Evolutionary conservation across 768 basidiomycete genomes (phyloP), one percentile per base, ranked within the genome.

Genomic region (Cyclocybe cylindracea): DNA sequence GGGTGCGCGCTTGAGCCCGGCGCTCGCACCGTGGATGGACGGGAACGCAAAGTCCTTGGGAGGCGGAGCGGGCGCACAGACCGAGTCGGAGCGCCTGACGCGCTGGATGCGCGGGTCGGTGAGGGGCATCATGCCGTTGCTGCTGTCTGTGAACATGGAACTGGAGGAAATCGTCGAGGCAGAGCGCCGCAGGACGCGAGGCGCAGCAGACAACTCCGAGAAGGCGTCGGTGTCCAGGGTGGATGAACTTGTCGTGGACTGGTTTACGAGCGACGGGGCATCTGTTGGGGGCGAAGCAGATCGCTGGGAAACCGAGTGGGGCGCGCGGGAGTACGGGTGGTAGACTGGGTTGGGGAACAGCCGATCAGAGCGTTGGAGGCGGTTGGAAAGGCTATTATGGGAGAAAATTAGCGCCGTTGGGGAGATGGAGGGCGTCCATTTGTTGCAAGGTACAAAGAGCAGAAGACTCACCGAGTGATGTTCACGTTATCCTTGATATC

Each of bases 161-260:
- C 75, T 66, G 24, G 82, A 69, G 37, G 76, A 74, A 46, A 75
- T 54, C 56, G 80, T 77, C 9, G 78, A 77, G 34, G 68, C 70
- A 45, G 73, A 79, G 60, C 71, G 81, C 62, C 69, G 81, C 51
- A 70, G 67, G 56, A 63, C 51, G 16, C 70, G 68, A 11, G 76
- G 72, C 2, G 58, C 31, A 71, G 70, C 54, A 71, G 70, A 71
- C 18, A 73, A 74, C 29, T 24, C 24, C 24, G 69, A 58, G 34
- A 72, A 74, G 7, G 69, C 70, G 56, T 76, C 67, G 16, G 80
- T 79, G 56, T 77, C 80, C 47, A 85, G 73, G 2, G 86, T 86
- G 0, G 84, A 79, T 0, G 84, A 86, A 61, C 83, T 86, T 0
- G 86, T 81, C 0, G 84, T 84, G 3, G 85, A 84, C 0, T 83